Conservation (phyloP, 257 asterid species). For the Solanum sejunctum region DNA sequence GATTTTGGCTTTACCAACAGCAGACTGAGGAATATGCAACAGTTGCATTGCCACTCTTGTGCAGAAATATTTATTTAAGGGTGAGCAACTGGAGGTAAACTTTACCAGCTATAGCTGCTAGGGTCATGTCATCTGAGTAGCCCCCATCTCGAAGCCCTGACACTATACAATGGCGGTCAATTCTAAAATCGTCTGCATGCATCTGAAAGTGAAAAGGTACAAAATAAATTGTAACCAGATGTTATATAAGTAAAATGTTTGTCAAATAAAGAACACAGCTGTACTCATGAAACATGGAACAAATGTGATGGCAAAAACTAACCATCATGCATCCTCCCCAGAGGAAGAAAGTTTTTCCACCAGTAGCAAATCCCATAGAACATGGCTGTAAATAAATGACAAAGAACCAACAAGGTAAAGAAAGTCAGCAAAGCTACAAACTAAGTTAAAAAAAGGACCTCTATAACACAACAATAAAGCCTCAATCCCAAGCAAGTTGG, state of each 20-base stretch:
- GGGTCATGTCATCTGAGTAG: constrained; percentile 99
- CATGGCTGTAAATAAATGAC: constrained; percentile 57
- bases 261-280: not conserved
- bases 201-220: constrained; percentile 39
- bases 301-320: not conserved
- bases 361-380: constrained; percentile 99
- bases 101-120: constrained; percentile 88
- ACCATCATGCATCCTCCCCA: constrained; percentile 99
- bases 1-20: not conserved
- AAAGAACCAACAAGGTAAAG: constrained; percentile 2
- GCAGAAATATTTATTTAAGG: not conserved
- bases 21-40: not conserved
- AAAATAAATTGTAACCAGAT: not conserved
- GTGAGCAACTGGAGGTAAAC: not conserved
- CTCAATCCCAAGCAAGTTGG: not conserved
- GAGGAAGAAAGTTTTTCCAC: constrained; percentile 90
- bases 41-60: not conserved
- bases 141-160: constrained; percentile 92
- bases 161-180: constrained; percentile 63
- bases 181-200: constrained; percentile 99
- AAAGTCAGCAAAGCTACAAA: constrained; percentile 4
- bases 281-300: constrained; percentile 1
- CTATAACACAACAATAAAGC: not conserved
- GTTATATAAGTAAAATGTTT: not conserved
- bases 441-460: not conserved